Percentiles rank a stretch among this genome's conserved stretches.
Conservation (phyloP, 1,139 yeast genomes). For the Zygoascus hellenicus region DNA sequence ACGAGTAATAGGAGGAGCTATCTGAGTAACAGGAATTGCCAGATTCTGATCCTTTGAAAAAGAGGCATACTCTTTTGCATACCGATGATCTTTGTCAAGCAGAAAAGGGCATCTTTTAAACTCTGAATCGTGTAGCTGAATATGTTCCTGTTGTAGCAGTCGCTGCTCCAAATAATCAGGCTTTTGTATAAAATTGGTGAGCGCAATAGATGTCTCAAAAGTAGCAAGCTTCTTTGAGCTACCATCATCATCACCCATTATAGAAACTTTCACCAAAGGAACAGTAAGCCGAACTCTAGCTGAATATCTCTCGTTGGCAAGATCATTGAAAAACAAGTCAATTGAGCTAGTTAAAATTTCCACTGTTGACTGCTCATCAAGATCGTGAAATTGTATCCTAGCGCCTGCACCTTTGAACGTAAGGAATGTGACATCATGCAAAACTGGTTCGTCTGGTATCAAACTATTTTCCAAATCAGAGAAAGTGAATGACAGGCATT, state of each 20-base stretch:
- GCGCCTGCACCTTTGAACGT: slow-evolving; percentile 31
- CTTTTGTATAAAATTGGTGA: slow-evolving; percentile 58
- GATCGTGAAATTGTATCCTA: slow-evolving; percentile 26
- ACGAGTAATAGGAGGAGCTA: slow-evolving; percentile 45
- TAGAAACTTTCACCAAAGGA: slow-evolving; percentile 40
- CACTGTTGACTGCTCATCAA: slow-evolving; percentile 28
- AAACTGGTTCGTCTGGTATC: slow-evolving; percentile 47
- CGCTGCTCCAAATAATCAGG: slow-evolving; percentile 45
- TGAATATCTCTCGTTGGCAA: slow-evolving; percentile 63
- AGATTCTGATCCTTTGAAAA: slow-evolving; percentile 38
- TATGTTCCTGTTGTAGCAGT: slow-evolving; percentile 56
- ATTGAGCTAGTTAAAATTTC: slow-evolving; percentile 35
- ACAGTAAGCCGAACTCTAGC: slow-evolving; percentile 47
- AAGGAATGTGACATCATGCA: slow-evolving; percentile 67
- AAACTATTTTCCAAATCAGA: slow-evolving; percentile 71
- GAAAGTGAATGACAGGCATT: slow-evolving; percentile 56
- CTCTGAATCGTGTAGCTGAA: slow-evolving; percentile 71
- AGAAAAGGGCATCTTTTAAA: slow-evolving; percentile 74
- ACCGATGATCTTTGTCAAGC: slow-evolving; percentile 46
- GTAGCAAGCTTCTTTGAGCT: slow-evolving; percentile 26
- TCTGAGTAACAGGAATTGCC: slow-evolving; percentile 61
- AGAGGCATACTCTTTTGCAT: slow-evolving; percentile 37
- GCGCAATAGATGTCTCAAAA: slow-evolving; percentile 49
- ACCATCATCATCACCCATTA: slow-evolving; percentile 26
- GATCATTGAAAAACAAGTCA: slow-evolving; percentile 53